Conservation (phyloP, 345 rosid genomes). For the Kernera saxatilis region DNA sequence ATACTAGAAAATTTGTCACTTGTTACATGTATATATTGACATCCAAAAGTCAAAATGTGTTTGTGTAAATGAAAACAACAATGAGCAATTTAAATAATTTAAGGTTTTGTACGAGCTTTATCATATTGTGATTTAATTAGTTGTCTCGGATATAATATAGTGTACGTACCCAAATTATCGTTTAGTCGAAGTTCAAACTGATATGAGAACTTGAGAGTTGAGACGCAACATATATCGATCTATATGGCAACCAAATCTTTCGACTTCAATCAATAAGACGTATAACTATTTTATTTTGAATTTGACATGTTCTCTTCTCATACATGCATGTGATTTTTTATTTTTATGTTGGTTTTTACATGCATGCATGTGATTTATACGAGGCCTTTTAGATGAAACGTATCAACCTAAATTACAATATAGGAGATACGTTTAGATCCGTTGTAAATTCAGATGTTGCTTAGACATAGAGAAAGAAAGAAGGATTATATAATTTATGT, state of each 20-base stretch:
- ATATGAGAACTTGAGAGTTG: not conserved
- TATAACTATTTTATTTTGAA: slow-evolving; percentile 2
- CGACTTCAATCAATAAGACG: slow-evolving; percentile 13
- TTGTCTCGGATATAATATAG: not conserved
- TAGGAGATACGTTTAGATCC: not conserved
- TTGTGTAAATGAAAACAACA: not conserved
- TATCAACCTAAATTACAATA: not conserved
- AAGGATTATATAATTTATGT: not conserved
- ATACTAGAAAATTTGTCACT: not conserved
- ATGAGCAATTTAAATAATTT: not conserved
- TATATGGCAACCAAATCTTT: slow-evolving; percentile 1
- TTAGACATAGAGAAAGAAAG: not conserved
- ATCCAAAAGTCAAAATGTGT: not conserved
- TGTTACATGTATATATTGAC: not conserved
- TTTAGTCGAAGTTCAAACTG: not conserved
- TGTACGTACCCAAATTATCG: not conserved
- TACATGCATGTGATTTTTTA: slow-evolving; percentile 1
- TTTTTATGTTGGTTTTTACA: not conserved
- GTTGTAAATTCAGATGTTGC: not conserved
- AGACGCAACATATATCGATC: slow-evolving; percentile 11
- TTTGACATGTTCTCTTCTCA: slow-evolving; percentile 12
- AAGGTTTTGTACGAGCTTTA: not conserved
- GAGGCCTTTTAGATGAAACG: not conserved
- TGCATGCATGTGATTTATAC: slow-evolving; percentile 22
- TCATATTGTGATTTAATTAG: not conserved